Evolutionary conservation across 257 asterid genomes (phyloP).

Genomic region (Nicotiana noctiflora): DNA sequence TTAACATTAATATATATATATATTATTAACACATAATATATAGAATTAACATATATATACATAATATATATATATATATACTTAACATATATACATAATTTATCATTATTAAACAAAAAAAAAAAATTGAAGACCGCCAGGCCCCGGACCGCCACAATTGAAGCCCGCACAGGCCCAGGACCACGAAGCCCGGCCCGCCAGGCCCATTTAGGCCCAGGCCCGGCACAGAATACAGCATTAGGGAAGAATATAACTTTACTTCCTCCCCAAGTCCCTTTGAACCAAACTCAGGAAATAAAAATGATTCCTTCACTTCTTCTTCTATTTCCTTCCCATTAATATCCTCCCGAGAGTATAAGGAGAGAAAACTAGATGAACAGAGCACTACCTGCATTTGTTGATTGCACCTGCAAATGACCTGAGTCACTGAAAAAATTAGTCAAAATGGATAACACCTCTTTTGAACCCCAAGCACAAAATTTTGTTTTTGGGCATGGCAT

Average conservation of each 20-base stretch:
- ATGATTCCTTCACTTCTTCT: background rate
- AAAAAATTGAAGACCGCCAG: too few species aligned
- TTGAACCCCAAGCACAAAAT: background rate
- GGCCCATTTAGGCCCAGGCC: too few species aligned
- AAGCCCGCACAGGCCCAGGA: too few species aligned
- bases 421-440: background rate
- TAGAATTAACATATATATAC: too few species aligned
- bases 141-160: too few species aligned
- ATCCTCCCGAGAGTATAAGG: background rate
- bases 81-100: too few species aligned
- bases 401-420: background rate
- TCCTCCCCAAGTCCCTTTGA: background rate
- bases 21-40: too few species aligned
- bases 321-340: background rate
- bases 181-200: too few species aligned
- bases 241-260: background rate
- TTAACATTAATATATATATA: too few species aligned
- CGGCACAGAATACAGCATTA: too few species aligned
- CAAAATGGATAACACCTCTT: background rate
- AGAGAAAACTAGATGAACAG: background rate
- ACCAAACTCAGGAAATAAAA: background rate
- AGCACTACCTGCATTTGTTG: background rate
- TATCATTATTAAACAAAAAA: too few species aligned
- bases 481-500: background rate
- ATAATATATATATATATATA: too few species aligned